Conservation (phyloP, 2,329 filamentous ascomycete species). For the Didymella lethalis region DNA sequence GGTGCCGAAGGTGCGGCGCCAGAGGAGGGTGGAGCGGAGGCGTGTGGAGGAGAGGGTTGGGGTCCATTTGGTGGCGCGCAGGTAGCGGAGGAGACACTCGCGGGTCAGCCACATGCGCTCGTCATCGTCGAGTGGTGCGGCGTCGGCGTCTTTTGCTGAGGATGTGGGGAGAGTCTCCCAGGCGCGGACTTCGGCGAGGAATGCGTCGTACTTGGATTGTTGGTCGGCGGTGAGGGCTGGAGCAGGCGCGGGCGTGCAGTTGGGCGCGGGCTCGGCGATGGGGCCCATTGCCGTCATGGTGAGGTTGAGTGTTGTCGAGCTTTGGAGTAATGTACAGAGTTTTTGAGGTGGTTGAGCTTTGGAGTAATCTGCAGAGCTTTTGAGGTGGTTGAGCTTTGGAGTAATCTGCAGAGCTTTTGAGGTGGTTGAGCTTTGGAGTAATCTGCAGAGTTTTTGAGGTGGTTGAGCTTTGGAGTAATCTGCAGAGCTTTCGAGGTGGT, state of each 20-base stretch:
- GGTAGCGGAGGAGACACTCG: conserved; percentile 91
- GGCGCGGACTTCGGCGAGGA: conserved; percentile 73
- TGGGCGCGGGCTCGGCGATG: conserved; percentile 51
- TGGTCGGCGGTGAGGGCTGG: conserved; percentile 77
- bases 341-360: not conserved
- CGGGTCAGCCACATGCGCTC: conserved; percentile 91
- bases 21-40: conserved; percentile 80
- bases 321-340: not conserved
- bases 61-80: conserved; percentile 90
- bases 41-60: conserved; percentile 77
- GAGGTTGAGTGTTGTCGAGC: not conserved
- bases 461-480: not conserved
- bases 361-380: not conserved
- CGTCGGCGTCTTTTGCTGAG: conserved; percentile 64
- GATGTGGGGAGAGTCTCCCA: conserved; percentile 76
- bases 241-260: conserved; percentile 64
- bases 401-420: not conserved
- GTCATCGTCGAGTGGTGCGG: conserved; percentile 73
- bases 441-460: not conserved
- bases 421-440: too few relatives aligned
- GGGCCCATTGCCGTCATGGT: conserved; percentile 45
- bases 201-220: conserved; percentile 78
- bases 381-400: not conserved
- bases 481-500: not conserved
- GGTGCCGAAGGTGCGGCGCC: conserved; percentile 90